A percentile compares a stretch with the other conserved stretches of the same genome.
Evolutionary conservation across 140 eudicot species (phyloP).

Genomic region (Erigeron philadelphicus): DNA sequence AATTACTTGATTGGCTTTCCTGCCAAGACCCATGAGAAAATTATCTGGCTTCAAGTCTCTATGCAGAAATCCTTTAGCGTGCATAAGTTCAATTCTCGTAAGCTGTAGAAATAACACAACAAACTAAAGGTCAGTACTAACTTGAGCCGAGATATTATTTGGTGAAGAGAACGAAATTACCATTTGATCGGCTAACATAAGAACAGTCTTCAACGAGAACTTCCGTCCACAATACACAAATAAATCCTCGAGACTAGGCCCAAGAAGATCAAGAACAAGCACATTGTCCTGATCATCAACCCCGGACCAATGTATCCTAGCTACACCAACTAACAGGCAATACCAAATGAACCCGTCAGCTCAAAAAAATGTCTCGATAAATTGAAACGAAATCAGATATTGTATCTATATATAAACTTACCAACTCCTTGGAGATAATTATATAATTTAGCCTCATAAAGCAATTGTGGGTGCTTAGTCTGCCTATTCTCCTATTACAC

Average conservation of each 20-base stretch:
- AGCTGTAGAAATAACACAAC: constrained; percentile 35
- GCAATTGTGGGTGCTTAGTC: constrained; percentile 79
- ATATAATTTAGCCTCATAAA: constrained; percentile 76
- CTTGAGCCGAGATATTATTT: not conserved
- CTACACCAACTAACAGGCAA: constrained; percentile 6
- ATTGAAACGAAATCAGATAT: too few relatives aligned
- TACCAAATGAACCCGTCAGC: not conserved
- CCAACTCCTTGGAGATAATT: constrained; percentile 79
- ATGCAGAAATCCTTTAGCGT: constrained; percentile 64
- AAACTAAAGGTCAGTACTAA: not conserved
- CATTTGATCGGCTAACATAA: constrained; percentile 92
- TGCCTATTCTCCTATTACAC: constrained; percentile 65
- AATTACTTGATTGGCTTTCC: constrained; percentile 80
- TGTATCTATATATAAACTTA: constrained; percentile 21
- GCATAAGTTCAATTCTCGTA: constrained; percentile 60
- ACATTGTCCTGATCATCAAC: constrained; percentile 71
- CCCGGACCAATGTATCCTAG: constrained; percentile 47
- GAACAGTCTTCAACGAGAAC: constrained; percentile 63
- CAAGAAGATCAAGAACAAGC: constrained; percentile 71
- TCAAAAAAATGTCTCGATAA: too few relatives aligned
- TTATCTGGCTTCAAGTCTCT: constrained; percentile 89
- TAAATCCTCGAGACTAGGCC: constrained; percentile 80
- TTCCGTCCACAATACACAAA: constrained; percentile 69
- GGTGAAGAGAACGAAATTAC: constrained; percentile 25
- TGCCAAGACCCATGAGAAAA: constrained; percentile 82